These are phyloP conservation scores for Lachnellula occidentalis DNA, from an alignment of 2,329 filamentous ascomycete genomes.

Conservation along the genomic window DNA sequence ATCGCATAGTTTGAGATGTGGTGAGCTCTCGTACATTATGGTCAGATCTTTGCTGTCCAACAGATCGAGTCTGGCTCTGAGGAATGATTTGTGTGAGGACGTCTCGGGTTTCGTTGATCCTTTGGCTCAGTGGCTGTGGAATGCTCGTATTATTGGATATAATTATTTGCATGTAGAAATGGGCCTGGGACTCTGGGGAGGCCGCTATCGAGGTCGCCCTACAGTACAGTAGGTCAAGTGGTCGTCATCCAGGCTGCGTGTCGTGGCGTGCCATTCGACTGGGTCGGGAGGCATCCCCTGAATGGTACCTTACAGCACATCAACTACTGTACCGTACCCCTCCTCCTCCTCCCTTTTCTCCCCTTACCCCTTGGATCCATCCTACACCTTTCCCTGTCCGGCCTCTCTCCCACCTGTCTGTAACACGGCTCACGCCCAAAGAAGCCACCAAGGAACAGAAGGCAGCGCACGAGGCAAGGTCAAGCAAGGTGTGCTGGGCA, in stretches of 20 bases:
- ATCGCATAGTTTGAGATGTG: not conserved
- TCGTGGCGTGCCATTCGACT: not conserved
- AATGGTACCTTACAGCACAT: not conserved
- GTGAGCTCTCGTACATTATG: not conserved
- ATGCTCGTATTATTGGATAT: not conserved
- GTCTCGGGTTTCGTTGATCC: not conserved
- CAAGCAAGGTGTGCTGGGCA: not conserved
- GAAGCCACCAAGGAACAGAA: slow-evolving; percentile 5
- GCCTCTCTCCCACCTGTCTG: slow-evolving; percentile 16
- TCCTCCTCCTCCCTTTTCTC: not conserved
- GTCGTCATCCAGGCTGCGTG: not conserved
- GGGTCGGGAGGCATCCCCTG: not conserved
- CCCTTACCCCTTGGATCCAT: not conserved
- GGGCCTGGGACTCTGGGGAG: not conserved
- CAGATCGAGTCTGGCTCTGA: not conserved
- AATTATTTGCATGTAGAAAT: not conserved
- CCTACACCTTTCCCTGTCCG: slow-evolving; percentile 7
- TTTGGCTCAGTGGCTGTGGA: not conserved
- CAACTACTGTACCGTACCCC: not conserved
- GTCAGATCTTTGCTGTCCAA: not conserved
- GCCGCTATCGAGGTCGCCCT: not conserved
- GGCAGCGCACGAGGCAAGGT: slow-evolving; percentile 4
- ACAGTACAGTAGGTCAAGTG: not conserved
- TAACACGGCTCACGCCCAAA: slow-evolving; percentile 16
- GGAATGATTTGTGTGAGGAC: not conserved